These are phyloP conservation scores for Fulvia fulva DNA, from an alignment of 2,329 filamentous ascomycete species.

Conservation along the genomic window DNA sequence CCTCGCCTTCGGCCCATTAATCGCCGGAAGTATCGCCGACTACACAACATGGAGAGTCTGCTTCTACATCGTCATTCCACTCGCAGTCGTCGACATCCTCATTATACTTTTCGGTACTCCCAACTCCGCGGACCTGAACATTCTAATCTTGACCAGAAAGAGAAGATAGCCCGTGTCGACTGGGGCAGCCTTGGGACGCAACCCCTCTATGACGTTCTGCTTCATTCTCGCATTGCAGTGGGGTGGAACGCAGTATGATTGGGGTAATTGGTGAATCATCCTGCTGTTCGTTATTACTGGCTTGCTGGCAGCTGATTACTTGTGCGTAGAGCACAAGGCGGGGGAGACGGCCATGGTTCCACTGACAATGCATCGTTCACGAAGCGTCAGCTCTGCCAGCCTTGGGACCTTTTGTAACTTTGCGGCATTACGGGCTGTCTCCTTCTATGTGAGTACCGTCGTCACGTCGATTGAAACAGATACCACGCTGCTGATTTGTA, in stretches of 20 bases:
- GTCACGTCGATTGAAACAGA: background rate
- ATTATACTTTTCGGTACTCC: constrained; percentile 8
- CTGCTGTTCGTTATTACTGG: constrained; percentile 6
- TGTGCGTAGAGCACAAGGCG: background rate
- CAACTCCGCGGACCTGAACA: background rate
- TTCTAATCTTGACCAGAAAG: constrained; percentile 1
- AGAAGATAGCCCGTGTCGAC: constrained; percentile 2
- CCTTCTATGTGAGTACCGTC: constrained; percentile 41
- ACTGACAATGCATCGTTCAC: constrained; percentile 32
- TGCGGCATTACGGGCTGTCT: constrained; percentile 37
- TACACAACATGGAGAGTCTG: constrained; percentile 45
- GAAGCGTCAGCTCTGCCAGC: constrained; percentile 43
- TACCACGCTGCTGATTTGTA: constrained; percentile 27
- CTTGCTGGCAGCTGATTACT: background rate
- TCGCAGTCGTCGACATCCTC: constrained; percentile 33
- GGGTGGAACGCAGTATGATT: constrained; percentile 10
- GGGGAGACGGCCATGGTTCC: constrained; percentile 5
- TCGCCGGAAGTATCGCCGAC: constrained; percentile 30
- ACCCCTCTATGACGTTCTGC: constrained; percentile 9
- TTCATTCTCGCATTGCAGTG: constrained; percentile 13
- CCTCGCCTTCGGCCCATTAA: constrained; percentile 40
- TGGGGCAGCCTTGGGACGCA: constrained; percentile 2
- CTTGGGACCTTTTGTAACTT: constrained; percentile 37
- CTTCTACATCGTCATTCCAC: constrained; percentile 48
- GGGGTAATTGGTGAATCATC: constrained; percentile 11